Percentiles rank a stretch among this genome's conserved stretches.
Conservation (phyloP, 2,329 filamentous ascomycete genomes). For the Penicillium sp. region DNA sequence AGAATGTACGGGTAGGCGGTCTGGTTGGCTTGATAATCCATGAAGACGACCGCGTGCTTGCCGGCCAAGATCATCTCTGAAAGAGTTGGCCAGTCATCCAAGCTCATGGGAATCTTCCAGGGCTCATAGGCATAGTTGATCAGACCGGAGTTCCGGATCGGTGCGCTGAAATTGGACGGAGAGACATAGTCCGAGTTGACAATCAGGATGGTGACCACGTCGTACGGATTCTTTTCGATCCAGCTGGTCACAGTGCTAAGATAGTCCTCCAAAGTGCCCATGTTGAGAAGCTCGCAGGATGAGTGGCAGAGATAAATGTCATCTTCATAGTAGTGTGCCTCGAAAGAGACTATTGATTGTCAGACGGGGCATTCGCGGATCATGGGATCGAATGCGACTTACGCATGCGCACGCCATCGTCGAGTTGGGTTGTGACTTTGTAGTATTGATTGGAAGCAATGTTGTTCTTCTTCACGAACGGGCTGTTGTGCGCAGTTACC, state of each 20-base stretch:
- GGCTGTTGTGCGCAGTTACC: constrained; percentile 76
- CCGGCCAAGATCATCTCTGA: constrained; percentile 68
- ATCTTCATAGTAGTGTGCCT: constrained; percentile 55
- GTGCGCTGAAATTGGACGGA: constrained; percentile 61
- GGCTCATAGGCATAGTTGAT: constrained; percentile 71
- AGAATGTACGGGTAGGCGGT: constrained; percentile 75
- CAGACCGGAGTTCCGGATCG: constrained; percentile 70
- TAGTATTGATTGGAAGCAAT: constrained; percentile 72
- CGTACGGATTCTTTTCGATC: constrained; percentile 75
- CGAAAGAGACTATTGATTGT: constrained; percentile 53
- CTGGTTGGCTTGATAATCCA: constrained; percentile 83
- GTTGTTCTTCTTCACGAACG: constrained; percentile 68
- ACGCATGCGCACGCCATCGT: constrained; percentile 66
- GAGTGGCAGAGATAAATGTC: constrained; percentile 80
- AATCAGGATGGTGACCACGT: constrained; percentile 82
- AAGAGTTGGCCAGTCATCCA: constrained; percentile 80
- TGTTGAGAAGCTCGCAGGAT: constrained; percentile 76
- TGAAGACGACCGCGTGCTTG: constrained; percentile 73
- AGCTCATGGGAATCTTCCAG: constrained; percentile 64
- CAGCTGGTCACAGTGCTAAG: constrained; percentile 67
- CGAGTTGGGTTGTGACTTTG: constrained; percentile 65
- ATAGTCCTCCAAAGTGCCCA: constrained; percentile 72
- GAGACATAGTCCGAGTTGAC: constrained; percentile 77
- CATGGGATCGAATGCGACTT: constrained; percentile 27
- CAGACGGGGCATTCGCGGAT: no score